Base-by-base conservation (phyloP, 148 eudicot species). In the Cornus suecica region DNA sequence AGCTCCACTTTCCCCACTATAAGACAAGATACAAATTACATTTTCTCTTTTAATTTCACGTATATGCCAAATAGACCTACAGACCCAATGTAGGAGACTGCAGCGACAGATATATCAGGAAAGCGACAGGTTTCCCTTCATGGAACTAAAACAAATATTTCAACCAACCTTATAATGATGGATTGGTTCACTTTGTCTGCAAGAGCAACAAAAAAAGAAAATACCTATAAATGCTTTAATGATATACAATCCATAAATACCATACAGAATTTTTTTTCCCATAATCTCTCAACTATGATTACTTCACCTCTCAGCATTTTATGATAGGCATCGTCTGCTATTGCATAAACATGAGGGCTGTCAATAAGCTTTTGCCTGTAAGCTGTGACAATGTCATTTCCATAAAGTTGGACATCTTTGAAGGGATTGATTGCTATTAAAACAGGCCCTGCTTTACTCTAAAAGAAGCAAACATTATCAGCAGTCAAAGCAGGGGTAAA, bases 1-100 rank as follows among this genome's bases (percentile, higher is more conserved):
- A 81, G 99, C 89, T 79, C 99, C 99, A 86, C 97, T 95, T 82
- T 95, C 99, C 78, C 97, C 97, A 78, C 99, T 95, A 82, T 56
- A 81, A 70, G 69, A 79, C 10, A 74, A 37, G 54, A 62, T 67
- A 72, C 1, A 75, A 29, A 66, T 2, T 7, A 58, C 7, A 58
- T 48, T 13, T 16, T 48, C 15, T 48, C 7, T 48, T 16, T 13
- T 11, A 48, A 14, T 13, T 48, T 48, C 54, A 48, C 15, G 2
- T 48, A 48, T 48, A 48, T 48, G 54, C 13, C 13, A 48, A 48
- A 18, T 16, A 68, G 10, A 27, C 48, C 68, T 23, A 28, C 54
- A 20, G 64, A 56, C 23, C 25, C 9, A 48, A 48, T 58, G 25
- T 15, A 14, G 27, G 11, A 26, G 51, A 69, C 34, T 61, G 71